phyloP scores from a whole-genome alignment of 2,329 filamentous ascomycete species.

The Monilinia polystroma region DNA sequence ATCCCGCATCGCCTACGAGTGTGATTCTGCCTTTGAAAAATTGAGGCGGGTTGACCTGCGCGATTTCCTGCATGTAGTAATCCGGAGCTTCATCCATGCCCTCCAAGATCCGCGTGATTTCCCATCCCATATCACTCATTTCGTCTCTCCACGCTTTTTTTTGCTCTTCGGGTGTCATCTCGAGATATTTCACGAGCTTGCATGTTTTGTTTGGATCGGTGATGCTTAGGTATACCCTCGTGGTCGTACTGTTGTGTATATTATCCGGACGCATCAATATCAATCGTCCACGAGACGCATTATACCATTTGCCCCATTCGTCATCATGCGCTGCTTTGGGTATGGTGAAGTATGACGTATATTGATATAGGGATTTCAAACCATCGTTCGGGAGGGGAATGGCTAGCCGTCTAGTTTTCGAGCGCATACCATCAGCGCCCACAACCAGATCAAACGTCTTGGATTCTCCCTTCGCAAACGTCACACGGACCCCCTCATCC shows the following conservation, averaged over 20 bases:
- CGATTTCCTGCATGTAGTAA: slow-evolving; percentile 45
- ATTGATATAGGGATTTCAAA: slow-evolving; percentile 38
- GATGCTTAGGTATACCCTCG: slow-evolving; percentile 6
- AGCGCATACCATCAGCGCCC: slow-evolving; percentile 50
- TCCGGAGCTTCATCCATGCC: slow-evolving; percentile 42
- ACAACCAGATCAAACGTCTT: slow-evolving; percentile 47
- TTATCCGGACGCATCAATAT: slow-evolving; percentile 11
- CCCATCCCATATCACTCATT: slow-evolving; percentile 42
- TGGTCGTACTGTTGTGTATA: neutral
- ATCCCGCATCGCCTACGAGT: slow-evolving; percentile 55
- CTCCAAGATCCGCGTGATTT: slow-evolving; percentile 42
- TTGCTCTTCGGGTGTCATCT: slow-evolving; percentile 1
- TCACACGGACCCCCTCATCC: neutral
- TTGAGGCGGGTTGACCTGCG: slow-evolving; percentile 45
- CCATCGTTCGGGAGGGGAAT: slow-evolving; percentile 44
- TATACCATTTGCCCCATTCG: slow-evolving; percentile 17
- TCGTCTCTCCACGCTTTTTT: neutral
- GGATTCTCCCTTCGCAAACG: slow-evolving; percentile 3
- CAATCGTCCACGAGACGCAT: neutral
- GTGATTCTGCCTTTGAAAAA: slow-evolving; percentile 44
- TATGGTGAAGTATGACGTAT: slow-evolving; percentile 46
- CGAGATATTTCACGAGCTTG: neutral
- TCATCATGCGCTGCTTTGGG: slow-evolving; percentile 39
- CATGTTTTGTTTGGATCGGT: neutral
- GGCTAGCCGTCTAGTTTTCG: slow-evolving; percentile 48